These are phyloP conservation scores for Camellia sinensis DNA, from an alignment of 148 eudicot species.

Conservation along the genomic window DNA sequence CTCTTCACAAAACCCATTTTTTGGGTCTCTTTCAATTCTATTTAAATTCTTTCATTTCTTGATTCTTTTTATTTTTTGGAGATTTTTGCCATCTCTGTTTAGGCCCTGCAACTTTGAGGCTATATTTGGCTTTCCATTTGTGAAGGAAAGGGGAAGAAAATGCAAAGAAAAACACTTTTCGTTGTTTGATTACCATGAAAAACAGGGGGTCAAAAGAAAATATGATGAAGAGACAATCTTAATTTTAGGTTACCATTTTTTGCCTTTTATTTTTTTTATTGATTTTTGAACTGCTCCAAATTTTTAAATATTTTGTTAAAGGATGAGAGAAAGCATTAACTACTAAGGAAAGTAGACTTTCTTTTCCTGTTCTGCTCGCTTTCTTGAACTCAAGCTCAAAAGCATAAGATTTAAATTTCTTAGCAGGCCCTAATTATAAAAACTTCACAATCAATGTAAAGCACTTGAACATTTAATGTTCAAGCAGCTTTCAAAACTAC, in stretches of 20 bases:
- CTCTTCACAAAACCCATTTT: too few relatives aligned
- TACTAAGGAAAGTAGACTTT: background rate
- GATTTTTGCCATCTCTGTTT: too few relatives aligned
- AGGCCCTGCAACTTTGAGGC: too few relatives aligned
- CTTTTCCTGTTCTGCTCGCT: background rate
- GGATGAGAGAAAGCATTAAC: background rate
- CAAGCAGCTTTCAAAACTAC: background rate
- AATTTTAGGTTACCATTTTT: background rate
- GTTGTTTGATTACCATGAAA: background rate
- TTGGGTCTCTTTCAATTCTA: too few relatives aligned
- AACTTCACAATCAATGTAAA: background rate
- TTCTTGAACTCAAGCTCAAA: background rate
- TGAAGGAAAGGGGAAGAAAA: background rate
- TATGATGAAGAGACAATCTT: background rate
- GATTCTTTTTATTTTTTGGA: too few relatives aligned
- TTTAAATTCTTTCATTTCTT: too few relatives aligned
- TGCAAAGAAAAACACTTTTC: background rate
- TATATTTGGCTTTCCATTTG: background rate
- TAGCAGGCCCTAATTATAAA: background rate
- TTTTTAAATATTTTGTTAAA: background rate
- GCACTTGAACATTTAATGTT: constrained; percentile 4
- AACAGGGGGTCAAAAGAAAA: background rate
- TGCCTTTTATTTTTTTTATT: background rate
- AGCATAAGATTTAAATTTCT: background rate
- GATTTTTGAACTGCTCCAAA: background rate